These are phyloP conservation scores for Alnus rubra DNA, from an alignment of 306 rosid genomes.

Conservation along the genomic window DNA sequence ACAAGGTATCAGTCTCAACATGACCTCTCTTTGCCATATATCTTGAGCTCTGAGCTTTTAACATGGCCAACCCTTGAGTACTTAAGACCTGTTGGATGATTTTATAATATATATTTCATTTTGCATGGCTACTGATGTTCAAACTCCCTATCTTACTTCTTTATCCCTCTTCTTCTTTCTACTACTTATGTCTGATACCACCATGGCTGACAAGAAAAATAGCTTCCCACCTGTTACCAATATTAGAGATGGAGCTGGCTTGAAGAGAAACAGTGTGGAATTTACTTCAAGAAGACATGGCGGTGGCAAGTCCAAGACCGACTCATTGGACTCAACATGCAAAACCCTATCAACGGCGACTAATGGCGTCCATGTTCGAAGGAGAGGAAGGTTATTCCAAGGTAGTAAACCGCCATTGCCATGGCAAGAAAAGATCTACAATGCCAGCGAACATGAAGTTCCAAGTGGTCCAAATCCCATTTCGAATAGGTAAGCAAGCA, in stretches of 20 bases:
- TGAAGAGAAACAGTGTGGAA: conserved; percentile 24
- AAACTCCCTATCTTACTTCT: conserved; percentile 30
- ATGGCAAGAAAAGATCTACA: conserved; percentile 51
- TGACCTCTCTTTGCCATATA: conserved; percentile 20
- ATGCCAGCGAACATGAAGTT: conserved; percentile 67
- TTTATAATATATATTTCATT: conserved; percentile 17
- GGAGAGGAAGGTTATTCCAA: conserved; percentile 11
- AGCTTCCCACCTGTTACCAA: conserved; percentile 20
- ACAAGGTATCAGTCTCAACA: conserved; percentile 32
- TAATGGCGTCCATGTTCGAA: conserved; percentile 16
- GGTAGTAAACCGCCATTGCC: conserved; percentile 30
- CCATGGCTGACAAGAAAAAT: conserved; percentile 35
- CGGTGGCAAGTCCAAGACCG: conserved; percentile 23
- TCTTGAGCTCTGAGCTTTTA: conserved; percentile 19
- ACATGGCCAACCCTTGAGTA: conserved; percentile 20
- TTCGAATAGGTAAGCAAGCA: conserved; percentile 66
- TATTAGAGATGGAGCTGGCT: conserved; percentile 13
- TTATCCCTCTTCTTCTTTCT: conserved; percentile 44
- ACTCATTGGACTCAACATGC: conserved; percentile 18
- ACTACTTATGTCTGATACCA: conserved; percentile 28
- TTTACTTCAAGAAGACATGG: conserved; percentile 28
- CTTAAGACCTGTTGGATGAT: conserved; percentile 34
- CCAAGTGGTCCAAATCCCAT: conserved; percentile 96
- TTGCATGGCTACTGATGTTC: conserved; percentile 68
- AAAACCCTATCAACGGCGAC: conserved; percentile 8